Evolutionary conservation across 2,329 filamentous ascomycete genomes (phyloP).

Genomic region (Fusarium buxicola): DNA sequence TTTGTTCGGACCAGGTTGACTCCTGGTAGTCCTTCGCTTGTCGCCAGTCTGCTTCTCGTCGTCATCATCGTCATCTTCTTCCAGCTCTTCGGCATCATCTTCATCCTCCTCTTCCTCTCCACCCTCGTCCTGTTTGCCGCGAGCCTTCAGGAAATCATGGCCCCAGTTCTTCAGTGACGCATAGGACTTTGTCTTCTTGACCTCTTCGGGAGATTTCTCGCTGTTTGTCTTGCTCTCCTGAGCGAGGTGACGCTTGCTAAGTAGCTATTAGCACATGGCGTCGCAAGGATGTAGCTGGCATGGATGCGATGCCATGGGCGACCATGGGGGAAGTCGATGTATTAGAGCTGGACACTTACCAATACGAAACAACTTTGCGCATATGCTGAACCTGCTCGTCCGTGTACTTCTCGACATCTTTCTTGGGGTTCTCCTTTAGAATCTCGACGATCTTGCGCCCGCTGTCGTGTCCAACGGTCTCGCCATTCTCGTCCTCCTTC

Average conservation of each 20-base stretch:
- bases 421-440: conserved; percentile 69
- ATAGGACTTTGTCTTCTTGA: conserved; percentile 64
- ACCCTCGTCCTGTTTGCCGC: conserved; percentile 32
- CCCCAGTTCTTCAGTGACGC: conserved; percentile 73
- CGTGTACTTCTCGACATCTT: conserved; percentile 66
- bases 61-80: conserved; percentile 22
- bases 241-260: conserved; percentile 71
- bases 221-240: conserved; percentile 70
- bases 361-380: conserved; percentile 72
- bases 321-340: background rate
- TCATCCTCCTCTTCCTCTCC: conserved; percentile 23
- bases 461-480: conserved; percentile 73
- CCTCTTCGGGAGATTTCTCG: conserved; percentile 60
- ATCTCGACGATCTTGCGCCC: conserved; percentile 73
- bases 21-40: conserved; percentile 45
- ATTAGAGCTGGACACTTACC: conserved; percentile 47
- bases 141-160: conserved; percentile 62
- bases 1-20: conserved; percentile 46
- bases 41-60: conserved; percentile 35
- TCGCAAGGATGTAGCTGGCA: too few relatives aligned
- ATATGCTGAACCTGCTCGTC: conserved; percentile 68
- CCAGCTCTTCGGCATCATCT: conserved; percentile 8
- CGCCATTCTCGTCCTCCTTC: conserved; percentile 67
- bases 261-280: background rate
- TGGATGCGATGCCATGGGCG: background rate